These are phyloP conservation scores for Biancaea sappan DNA, from an alignment of 306 rosid genomes.

Conservation along the genomic window DNA sequence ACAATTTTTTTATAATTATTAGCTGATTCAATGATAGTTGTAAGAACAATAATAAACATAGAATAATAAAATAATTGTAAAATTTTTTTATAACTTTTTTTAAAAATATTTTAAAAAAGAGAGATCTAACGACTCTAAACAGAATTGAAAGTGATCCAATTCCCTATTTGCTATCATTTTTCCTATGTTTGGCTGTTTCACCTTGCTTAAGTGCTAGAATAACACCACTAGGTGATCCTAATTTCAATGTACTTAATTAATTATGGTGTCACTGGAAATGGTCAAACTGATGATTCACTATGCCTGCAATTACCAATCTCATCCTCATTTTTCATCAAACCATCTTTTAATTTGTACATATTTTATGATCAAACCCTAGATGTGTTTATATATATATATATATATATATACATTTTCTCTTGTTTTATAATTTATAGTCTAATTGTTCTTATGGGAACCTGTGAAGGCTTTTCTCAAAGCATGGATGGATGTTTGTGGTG, in stretches of 20 bases:
- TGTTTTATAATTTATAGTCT: not conserved
- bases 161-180: not conserved
- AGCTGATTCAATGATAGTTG: no score
- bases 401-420: no score
- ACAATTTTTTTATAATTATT: no score
- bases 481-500: constrained; percentile 46
- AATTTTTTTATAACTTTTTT: no score
- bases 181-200: not conserved
- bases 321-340: no score
- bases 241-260: constrained; percentile 33
- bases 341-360: not conserved
- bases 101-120: no score
- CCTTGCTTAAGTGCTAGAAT: constrained; percentile 10
- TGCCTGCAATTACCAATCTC: not conserved
- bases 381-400: no score
- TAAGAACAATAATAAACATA: no score
- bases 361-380: no score
- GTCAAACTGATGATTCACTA: constrained; percentile 53
- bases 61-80: no score
- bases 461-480: constrained; percentile 56
- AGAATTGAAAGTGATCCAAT: not conserved
- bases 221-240: not conserved
- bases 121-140: no score
- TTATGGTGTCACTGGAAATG: constrained; percentile 50
- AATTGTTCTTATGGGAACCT: not conserved